Base-by-base conservation (phyloP, 2,329 filamentous ascomycete species). In the Xylaria digitata region DNA sequence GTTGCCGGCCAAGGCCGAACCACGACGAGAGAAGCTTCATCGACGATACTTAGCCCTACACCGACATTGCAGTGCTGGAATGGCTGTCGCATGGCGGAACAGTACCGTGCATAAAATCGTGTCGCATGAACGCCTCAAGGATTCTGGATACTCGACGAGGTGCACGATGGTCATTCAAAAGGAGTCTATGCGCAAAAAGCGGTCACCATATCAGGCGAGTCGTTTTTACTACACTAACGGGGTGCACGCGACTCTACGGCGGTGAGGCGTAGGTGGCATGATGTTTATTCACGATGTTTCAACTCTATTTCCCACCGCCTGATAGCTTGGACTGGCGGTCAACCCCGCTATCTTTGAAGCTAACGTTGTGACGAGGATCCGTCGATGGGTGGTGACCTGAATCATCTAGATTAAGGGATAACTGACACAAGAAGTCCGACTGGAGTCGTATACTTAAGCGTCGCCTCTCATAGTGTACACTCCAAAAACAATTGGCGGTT, bases 61-160 rank as follows among this genome's bases (percentile, higher is more conserved):
- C 67, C 67, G 67, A 70, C 67, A 70, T 68, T 70, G 61, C 61
- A 64, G 61, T 43, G 49, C 48, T 32, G 60, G 7, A 15, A 45
- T 55, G 53, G 55, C 43, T 57, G 46, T 32, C 46, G 65, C 65
- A 65, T 61, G 54, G 45, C 37, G 21, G 48, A 61, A 56, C 21
- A 65, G 65, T 65, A 65, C 67, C 67, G 57, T 69, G 65, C 67
- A 67, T 67, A 26, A 30, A 50, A 63, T 61, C 45, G 61, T 26
- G 57, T 56, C 58, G 65, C 67, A 67, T 67, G 61, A 61, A 65
- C 61, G 13, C 54, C 55, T 56, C 61, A 30, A 53, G 53, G 53
- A 49, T 48, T 42, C 26, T 40, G 2, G 13, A 40, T 40, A 21
- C 32, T 50, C 46, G 21, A 59, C 54, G 40, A 58, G n/a, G 34